These are phyloP conservation scores for Yamadazyma aaseri DNA, from an alignment of 1,139 yeast species.

Conservation along the genomic window DNA sequence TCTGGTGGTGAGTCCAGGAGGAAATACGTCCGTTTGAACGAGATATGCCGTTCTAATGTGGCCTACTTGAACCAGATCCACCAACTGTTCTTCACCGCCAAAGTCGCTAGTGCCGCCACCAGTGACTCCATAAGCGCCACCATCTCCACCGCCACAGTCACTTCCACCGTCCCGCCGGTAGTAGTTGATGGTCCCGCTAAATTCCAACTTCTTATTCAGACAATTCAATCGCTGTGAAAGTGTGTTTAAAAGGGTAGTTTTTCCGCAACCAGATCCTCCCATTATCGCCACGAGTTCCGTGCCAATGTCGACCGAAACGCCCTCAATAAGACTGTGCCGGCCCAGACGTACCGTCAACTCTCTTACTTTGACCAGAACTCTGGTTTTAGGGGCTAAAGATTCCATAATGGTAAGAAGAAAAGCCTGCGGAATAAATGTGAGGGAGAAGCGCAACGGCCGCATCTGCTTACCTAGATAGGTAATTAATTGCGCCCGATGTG, in stretches of 20 bases:
- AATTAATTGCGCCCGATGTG: too few relatives aligned
- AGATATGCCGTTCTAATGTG: conserved; percentile 64
- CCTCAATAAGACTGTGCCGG: not conserved
- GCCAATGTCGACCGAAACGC: conserved; percentile 1
- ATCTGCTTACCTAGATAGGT: too few relatives aligned
- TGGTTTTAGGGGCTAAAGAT: not conserved
- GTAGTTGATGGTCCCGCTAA: conserved; percentile 25
- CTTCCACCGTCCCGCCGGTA: conserved; percentile 7
- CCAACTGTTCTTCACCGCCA: too few relatives aligned
- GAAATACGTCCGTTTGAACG: conserved; percentile 71
- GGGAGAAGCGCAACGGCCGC: too few relatives aligned
- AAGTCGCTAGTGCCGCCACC: too few relatives aligned
- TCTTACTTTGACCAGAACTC: not conserved
- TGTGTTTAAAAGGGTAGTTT: conserved; percentile 75
- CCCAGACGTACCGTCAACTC: not conserved
- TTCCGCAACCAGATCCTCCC: conserved; percentile 89
- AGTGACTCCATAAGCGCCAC: too few relatives aligned
- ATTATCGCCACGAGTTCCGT: conserved; percentile 53
- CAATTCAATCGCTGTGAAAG: conserved; percentile 59
- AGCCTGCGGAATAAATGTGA: too few relatives aligned
- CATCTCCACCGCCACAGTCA: too few relatives aligned
- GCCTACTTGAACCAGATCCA: too few relatives aligned
- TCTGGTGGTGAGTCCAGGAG: conserved; percentile 67
- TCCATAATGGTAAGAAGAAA: too few relatives aligned
- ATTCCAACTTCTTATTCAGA: conserved; percentile 28